A percentile compares a stretch with the other conserved stretches of the same genome.
phyloP scores from a whole-genome alignment of 352 stramenopile genomes.

The Pythium rhizo-oryzae region DNA sequence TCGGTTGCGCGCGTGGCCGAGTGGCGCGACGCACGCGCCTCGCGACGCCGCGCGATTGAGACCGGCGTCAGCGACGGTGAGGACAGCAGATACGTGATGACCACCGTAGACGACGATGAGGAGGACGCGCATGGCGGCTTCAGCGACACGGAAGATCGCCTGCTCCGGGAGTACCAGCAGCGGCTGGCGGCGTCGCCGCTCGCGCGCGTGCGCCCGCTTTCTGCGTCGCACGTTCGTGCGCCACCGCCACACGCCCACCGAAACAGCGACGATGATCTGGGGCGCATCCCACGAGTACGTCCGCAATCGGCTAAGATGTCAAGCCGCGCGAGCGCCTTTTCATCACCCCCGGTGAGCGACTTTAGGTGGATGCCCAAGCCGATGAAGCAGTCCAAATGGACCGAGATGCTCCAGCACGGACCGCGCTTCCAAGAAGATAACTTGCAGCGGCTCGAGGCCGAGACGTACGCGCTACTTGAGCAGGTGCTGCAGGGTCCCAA shows the following conservation, averaged over 20 bases:
- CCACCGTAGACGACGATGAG: not conserved
- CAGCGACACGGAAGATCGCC: constrained; percentile 12
- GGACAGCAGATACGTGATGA: not conserved
- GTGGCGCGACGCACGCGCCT: constrained; percentile 10
- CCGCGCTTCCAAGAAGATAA: constrained; percentile 23
- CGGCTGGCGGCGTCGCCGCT: not conserved
- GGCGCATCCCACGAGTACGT: not conserved
- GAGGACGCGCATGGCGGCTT: not conserved
- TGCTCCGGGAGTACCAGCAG: not conserved
- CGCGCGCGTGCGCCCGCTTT: not conserved
- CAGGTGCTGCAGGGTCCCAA: constrained; percentile 6
- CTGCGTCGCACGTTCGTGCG: not conserved
- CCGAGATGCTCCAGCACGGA: constrained; percentile 27
- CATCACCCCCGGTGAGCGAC: not conserved
- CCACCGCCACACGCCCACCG: not conserved
- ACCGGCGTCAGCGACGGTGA: not conserved
- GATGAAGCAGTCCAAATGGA: constrained; percentile 28
- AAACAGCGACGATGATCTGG: no score
- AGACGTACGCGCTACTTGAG: constrained; percentile 28
- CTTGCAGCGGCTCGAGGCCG: constrained; percentile 24
- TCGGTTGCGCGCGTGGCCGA: constrained; percentile 18
- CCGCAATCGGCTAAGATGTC: constrained; percentile 22
- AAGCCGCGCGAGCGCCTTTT: not conserved
- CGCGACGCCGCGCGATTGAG: not conserved
- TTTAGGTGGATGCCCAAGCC: constrained; percentile 18